A percentile compares a stretch with the other conserved stretches of the same genome.
phyloP scores from a whole-genome alignment of 306 rosid genomes.

The Echinosophora koreensis region DNA sequence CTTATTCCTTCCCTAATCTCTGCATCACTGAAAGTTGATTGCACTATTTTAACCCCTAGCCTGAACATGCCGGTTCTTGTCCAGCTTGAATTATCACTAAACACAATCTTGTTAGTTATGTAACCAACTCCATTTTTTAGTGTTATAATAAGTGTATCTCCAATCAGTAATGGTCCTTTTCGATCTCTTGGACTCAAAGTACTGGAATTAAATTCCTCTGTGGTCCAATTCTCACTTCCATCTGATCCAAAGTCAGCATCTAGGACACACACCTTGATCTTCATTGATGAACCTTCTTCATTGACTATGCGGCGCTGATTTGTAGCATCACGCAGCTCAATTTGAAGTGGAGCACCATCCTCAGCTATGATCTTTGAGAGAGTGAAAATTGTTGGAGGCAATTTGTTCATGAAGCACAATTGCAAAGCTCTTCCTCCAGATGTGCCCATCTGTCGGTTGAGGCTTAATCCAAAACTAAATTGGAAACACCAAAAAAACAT shows the following conservation, averaged over 20 bases:
- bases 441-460: slow-evolving; percentile 15
- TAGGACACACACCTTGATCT: slow-evolving; percentile 52
- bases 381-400: slow-evolving; percentile 50
- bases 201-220: slow-evolving; percentile 48
- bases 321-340: slow-evolving; percentile 49
- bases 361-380: slow-evolving; percentile 27
- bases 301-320: slow-evolving; percentile 16
- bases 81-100: slow-evolving; percentile 59
- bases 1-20: slow-evolving; percentile 61
- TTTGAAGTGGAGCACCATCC: slow-evolving; percentile 29
- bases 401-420: slow-evolving; percentile 45
- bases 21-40: neutral
- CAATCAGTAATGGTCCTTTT: slow-evolving; percentile 52
- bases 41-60: slow-evolving; percentile 51
- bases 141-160: slow-evolving; percentile 17
- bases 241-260: slow-evolving; percentile 51
- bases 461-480: slow-evolving; percentile 21
- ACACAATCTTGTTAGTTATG: neutral
- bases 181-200: slow-evolving; percentile 44
- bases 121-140: slow-evolving; percentile 49
- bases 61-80: slow-evolving; percentile 46
- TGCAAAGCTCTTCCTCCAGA: slow-evolving; percentile 43
- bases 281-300: slow-evolving; percentile 36
- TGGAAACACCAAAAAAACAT: neutral
- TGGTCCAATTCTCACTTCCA: slow-evolving; percentile 57